Conservation (phyloP, 805 yeast species). For the Yarrowia phangngaensis region DNA sequence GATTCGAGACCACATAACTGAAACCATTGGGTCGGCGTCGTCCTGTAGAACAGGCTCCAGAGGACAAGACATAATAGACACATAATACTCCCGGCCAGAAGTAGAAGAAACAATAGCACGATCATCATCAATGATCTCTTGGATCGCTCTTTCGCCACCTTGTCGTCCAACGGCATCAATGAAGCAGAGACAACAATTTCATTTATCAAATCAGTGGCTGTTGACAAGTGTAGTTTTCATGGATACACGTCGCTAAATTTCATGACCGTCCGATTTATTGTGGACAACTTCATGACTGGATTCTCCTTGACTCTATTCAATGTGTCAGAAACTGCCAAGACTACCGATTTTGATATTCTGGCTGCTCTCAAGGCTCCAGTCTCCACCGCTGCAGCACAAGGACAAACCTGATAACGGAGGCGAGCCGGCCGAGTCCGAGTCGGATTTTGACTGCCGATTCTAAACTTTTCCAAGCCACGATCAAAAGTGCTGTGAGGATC, state of each 20-base stretch:
- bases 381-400: constrained; percentile 54
- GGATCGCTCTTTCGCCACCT: constrained; percentile 93
- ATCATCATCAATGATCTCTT: constrained; percentile 95
- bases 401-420: constrained; percentile 28
- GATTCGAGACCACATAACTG: no score
- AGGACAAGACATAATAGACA: constrained; percentile 89
- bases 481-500: constrained; percentile 29
- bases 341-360: constrained; percentile 44
- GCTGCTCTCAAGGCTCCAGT: constrained; percentile 66
- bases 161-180: constrained; percentile 93
- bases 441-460: constrained; percentile 37
- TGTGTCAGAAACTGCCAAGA: constrained; percentile 49
- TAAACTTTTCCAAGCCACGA: constrained; percentile 30
- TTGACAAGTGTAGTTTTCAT: no score
- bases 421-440: constrained; percentile 30
- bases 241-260: no score
- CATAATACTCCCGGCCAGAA: constrained; percentile 96
- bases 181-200: no score
- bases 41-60: constrained; percentile 96
- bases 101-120: constrained; percentile 96
- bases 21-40: constrained; percentile 95
- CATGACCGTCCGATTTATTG: constrained; percentile 62
- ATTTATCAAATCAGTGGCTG: no score
- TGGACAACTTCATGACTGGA: constrained; percentile 86
- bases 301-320: constrained; percentile 80